Evolutionary conservation across 768 basidiomycete genomes (phyloP).

Genomic region (Tylopilus felleus): DNA sequence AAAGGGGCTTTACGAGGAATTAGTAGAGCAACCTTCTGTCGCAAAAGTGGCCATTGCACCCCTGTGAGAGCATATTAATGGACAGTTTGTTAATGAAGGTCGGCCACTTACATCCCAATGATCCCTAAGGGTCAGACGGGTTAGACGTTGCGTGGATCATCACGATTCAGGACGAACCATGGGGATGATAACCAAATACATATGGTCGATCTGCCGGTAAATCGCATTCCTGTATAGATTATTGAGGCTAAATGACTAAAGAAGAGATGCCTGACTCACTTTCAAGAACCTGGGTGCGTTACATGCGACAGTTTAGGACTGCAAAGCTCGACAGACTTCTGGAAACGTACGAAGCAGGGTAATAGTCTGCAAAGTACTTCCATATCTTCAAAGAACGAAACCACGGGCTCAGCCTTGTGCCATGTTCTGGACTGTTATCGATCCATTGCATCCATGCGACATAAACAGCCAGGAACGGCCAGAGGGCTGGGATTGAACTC

Average conservation of each 20-base stretch:
- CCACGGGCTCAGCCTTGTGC: slow-evolving; percentile 73
- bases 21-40: slow-evolving; percentile 69
- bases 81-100: neutral
- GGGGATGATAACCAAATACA: slow-evolving; percentile 98
- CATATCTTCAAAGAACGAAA: slow-evolving; percentile 69
- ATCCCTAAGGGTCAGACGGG: slow-evolving; percentile 57
- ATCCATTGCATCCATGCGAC: slow-evolving; percentile 72
- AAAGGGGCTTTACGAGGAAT: neutral
- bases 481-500: slow-evolving; percentile 85
- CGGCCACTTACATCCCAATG: slow-evolving; percentile 82
- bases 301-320: neutral
- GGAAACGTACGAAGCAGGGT: slow-evolving; percentile 76
- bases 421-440: slow-evolving; percentile 70
- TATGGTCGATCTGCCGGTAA: slow-evolving; percentile 90
- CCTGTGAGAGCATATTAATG: slow-evolving; percentile 41
- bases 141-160: slow-evolving; percentile 3
- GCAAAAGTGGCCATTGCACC: slow-evolving; percentile 95
- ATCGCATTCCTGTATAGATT: slow-evolving; percentile 61
- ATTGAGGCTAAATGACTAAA: neutral
- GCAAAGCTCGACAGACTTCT: neutral
- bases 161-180: slow-evolving; percentile 53
- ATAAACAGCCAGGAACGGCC: slow-evolving; percentile 82
- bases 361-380: slow-evolving; percentile 91
- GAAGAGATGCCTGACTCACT: slow-evolving; percentile 26
- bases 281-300: slow-evolving; percentile 24